A percentile compares a stretch with the other conserved stretches of the same genome.
phyloP scores from a whole-genome alignment of 2,329 filamentous ascomycete genomes.

The Nemania abortiva region DNA sequence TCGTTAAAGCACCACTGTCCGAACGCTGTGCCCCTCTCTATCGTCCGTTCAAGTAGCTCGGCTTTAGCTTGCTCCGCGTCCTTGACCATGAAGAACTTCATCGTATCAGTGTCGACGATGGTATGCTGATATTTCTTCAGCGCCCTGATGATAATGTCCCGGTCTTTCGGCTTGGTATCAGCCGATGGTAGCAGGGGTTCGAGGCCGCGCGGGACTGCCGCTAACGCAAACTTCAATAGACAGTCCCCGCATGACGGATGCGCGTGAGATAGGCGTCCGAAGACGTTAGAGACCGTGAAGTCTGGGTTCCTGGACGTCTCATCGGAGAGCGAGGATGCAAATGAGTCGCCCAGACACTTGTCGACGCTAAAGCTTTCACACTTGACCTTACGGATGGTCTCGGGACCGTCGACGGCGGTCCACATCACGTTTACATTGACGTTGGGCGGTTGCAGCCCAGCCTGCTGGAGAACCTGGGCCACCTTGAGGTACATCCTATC shows the following conservation, averaged over 20 bases:
- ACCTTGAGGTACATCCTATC: constrained; percentile 57
- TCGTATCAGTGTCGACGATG: constrained; percentile 56
- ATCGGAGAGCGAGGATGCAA: constrained; percentile 54
- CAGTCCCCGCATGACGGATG: constrained; percentile 58
- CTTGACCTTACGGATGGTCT: constrained; percentile 55
- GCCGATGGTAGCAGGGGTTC: constrained; percentile 54
- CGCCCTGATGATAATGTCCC: constrained; percentile 41
- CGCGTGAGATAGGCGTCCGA: constrained; percentile 54
- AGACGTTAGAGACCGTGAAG: constrained; percentile 55
- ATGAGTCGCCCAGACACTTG: constrained; percentile 58
- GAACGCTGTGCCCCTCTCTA: constrained; percentile 51
- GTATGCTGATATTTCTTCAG: constrained; percentile 58
- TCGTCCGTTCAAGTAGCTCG: constrained; percentile 51
- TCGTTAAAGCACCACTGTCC: constrained; percentile 59
- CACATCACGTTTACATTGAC: constrained; percentile 57
- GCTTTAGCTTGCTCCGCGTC: constrained; percentile 56
- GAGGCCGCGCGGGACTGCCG: constrained; percentile 50
- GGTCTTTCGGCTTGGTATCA: constrained; percentile 48
- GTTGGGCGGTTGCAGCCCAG: constrained; percentile 55
- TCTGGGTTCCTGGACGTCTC: constrained; percentile 51
- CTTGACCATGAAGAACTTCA: constrained; percentile 58
- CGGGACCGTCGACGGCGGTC: constrained; percentile 58
- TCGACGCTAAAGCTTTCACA: constrained; percentile 57
- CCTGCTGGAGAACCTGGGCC: constrained; percentile 51
- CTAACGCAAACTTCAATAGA: constrained; percentile 56